A percentile compares a stretch with the other conserved stretches of the same genome.
Evolutionary conservation across 2,329 filamentous ascomycete species (phyloP).

Genomic region (Scytalidium sp.): DNA sequence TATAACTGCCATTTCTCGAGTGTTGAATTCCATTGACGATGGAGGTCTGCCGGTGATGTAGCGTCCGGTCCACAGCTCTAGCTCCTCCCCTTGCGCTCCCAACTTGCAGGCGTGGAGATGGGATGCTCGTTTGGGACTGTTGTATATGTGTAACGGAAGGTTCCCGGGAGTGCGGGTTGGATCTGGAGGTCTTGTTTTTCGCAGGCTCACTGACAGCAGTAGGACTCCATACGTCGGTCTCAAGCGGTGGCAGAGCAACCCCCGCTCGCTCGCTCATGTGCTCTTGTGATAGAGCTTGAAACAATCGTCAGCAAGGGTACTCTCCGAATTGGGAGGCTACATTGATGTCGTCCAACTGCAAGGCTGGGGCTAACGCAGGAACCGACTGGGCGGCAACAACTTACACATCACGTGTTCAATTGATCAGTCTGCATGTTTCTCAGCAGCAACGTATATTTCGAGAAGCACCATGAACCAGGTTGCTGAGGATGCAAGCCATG

Average conservation of each 20-base stretch:
- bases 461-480: neutral
- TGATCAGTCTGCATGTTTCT: neutral
- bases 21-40: constrained; percentile 97
- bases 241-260: neutral
- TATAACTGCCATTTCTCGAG: constrained; percentile 81
- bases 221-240: neutral
- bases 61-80: constrained; percentile 38
- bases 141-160: constrained; percentile 16
- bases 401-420: neutral
- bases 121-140: constrained; percentile 15
- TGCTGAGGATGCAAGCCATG: neutral
- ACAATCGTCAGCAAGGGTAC: neutral
- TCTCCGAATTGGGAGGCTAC: neutral
- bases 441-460: neutral
- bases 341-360: neutral
- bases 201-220: neutral
- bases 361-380: neutral
- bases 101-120: constrained; percentile 23
- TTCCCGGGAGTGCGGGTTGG: neutral
- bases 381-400: neutral
- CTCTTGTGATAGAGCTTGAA: neutral
- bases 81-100: constrained; percentile 9
- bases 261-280: neutral
- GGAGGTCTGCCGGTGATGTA: constrained; percentile 94
- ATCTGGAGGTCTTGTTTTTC: neutral